Base-by-base conservation (phyloP, 768 basidiomycete species). In the Psilocybe cyanescens region DNA sequence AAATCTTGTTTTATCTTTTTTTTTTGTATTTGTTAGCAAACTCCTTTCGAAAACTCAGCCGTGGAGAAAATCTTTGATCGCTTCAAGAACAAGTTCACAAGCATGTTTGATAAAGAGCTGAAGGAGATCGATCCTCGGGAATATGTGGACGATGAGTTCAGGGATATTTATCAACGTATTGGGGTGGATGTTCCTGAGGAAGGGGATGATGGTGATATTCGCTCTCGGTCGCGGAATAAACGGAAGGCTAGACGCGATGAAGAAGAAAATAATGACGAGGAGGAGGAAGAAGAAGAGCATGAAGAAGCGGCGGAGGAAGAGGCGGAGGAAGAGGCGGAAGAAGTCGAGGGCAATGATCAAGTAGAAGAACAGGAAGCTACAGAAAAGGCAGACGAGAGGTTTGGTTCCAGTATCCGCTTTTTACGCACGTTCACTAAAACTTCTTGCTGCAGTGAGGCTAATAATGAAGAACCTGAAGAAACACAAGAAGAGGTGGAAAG, bases 11-110 rank as follows among this genome's bases (percentile, higher is more conserved):
- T 6, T 19, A 6, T 46, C 8, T 46, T 6, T 12, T 60, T 33
- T 46, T 45, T 24, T 14, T 47, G 30, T 47, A 3, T 39, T 41
- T 55, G 47, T 30, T 60, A 89, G 87, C 85, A 85, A 77, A 82
- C 82, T 37, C 87, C 87, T 0, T 78, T 89, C 50, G 78, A 83
- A 17, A 86, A 88, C 61, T 65, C 78, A 0, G 74, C 82, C 3
- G 77, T 84, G 1, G 76, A 81, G 49, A 88, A 87, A 68, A 74
- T 83, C 1, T 77, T 90, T 57, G 77, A 77, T 19, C 78, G 81
- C n/a, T 87, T 90, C 73, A 79, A 81, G 53, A 75, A 71, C 17
- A 67, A 73, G 4, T 74, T 90, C 63, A 59, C 61, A 28, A 82
- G 80, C 51, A 70, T 75, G 47, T 86, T 83, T 59, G 71, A 68